Evolutionary conservation across 75 land plant genomes (phyloP).

Genomic region (Cunninghamia lanceolata): DNA sequence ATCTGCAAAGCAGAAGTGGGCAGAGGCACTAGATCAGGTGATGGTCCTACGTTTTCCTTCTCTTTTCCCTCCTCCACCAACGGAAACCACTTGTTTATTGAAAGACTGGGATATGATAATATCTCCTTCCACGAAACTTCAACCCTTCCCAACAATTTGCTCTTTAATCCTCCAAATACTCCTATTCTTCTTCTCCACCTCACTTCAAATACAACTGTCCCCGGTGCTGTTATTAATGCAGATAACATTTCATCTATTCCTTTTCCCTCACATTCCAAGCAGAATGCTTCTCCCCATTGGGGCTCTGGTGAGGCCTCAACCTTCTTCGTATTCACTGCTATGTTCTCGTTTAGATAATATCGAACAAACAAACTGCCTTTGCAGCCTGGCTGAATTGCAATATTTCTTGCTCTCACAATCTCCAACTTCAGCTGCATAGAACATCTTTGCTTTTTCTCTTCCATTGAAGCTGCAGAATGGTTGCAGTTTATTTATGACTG

Average conservation of each 20-base stretch:
- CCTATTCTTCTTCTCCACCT: slow-evolving; percentile 17
- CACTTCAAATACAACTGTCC: slow-evolving; percentile 31
- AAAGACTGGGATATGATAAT: too few relatives aligned
- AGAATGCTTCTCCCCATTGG: slow-evolving; percentile 8
- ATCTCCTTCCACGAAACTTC: too few relatives aligned
- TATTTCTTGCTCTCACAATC: neutral
- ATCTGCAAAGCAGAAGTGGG: too few relatives aligned
- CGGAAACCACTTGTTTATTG: too few relatives aligned
- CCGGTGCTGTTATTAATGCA: neutral
- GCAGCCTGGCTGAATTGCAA: neutral
- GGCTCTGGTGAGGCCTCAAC: neutral
- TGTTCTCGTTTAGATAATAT: neutral
- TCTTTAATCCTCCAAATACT: neutral
- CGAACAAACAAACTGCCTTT: neutral
- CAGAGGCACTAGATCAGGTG: too few relatives aligned
- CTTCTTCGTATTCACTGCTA: neutral
- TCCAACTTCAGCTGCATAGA: neutral
- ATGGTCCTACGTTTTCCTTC: too few relatives aligned
- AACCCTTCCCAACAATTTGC: neutral
- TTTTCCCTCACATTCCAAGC: slow-evolving; percentile 32
- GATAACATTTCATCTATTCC: slow-evolving; percentile 5
- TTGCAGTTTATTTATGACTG: neutral
- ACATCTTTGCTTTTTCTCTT: neutral
- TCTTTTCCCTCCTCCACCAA: too few relatives aligned
- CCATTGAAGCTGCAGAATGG: neutral